A percentile compares a stretch with the other conserved stretches of the same genome.
phyloP scores from a whole-genome alignment of 2,329 filamentous ascomycete genomes.

The Pleurostoma richardsiae region DNA sequence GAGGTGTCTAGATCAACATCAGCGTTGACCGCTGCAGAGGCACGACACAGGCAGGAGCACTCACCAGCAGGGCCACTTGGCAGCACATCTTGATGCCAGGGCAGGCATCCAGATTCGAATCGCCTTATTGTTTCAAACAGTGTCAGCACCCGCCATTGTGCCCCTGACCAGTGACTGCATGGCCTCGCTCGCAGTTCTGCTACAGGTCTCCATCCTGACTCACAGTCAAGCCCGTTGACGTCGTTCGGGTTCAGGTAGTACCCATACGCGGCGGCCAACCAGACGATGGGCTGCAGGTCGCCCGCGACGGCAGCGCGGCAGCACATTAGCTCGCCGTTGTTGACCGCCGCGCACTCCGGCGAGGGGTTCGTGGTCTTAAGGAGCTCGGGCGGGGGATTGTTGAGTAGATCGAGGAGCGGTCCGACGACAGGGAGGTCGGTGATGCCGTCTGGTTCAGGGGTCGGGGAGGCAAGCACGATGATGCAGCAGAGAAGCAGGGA shows the following conservation, averaged over 20 bases:
- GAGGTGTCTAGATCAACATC: slow-evolving; percentile 15
- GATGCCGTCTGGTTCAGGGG: slow-evolving; percentile 7
- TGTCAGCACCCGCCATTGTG: neutral
- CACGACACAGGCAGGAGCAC: slow-evolving; percentile 6
- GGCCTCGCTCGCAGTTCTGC: no score
- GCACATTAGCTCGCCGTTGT: slow-evolving; percentile 21
- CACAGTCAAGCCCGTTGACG: neutral
- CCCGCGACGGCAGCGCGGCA: slow-evolving; percentile 12
- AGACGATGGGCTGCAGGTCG: slow-evolving; percentile 4
- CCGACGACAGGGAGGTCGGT: slow-evolving; percentile 10
- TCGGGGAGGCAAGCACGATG: slow-evolving; percentile 1
- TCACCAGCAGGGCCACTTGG: slow-evolving; percentile 21
- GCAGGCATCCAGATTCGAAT: slow-evolving; percentile 14
- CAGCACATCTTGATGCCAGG: slow-evolving; percentile 24
- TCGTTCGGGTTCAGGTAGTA: neutral
- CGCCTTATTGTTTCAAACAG: slow-evolving; percentile 10
- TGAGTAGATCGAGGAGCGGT: slow-evolving; percentile 13
- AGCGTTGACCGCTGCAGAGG: neutral
- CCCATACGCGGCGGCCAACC: neutral
- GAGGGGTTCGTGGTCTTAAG: slow-evolving; percentile 17
- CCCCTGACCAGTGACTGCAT: no score
- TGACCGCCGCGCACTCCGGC: slow-evolving; percentile 18
- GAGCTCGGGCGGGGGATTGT: slow-evolving; percentile 17
- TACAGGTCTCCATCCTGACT: neutral
- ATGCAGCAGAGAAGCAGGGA: neutral